phyloP scores from a whole-genome alignment of 768 basidiomycete species.

The Russula olivacea region DNA sequence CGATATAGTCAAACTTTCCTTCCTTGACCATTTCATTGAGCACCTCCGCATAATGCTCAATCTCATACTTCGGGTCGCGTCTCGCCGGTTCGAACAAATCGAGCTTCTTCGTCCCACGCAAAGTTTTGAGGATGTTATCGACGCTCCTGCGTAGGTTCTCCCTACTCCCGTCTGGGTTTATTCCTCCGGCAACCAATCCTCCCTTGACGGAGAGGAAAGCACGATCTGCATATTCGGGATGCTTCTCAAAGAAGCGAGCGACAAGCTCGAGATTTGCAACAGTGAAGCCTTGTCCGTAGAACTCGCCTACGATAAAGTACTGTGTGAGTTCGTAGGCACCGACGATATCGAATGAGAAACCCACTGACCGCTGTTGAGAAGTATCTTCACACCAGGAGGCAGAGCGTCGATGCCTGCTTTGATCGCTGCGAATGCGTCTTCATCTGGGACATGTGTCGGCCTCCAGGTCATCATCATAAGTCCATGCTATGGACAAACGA shows the following conservation, averaged over 20 bases:
- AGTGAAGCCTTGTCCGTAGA: slow-evolving; percentile 45
- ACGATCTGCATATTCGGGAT: slow-evolving; percentile 41
- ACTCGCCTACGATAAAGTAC: slow-evolving; percentile 37
- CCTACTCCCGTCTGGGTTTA: slow-evolving; percentile 29
- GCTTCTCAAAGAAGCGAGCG: slow-evolving; percentile 44
- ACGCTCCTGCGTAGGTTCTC: slow-evolving; percentile 48
- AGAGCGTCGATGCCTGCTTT: slow-evolving; percentile 43
- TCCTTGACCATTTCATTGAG: slow-evolving; percentile 46
- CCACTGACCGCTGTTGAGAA: slow-evolving; percentile 46
- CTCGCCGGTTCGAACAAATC: slow-evolving; percentile 57
- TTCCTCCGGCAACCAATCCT: background rate
- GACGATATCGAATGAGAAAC: background rate
- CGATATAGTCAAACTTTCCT: slow-evolving; percentile 55
- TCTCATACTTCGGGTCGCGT: slow-evolving; percentile 37
- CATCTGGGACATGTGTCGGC: slow-evolving; percentile 44
- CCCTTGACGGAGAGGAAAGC: slow-evolving; percentile 48
- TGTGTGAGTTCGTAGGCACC: background rate
- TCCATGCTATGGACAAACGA: slow-evolving; percentile 36
- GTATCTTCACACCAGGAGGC: slow-evolving; percentile 41
- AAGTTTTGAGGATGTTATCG: slow-evolving; percentile 37
- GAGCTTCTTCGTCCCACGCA: slow-evolving; percentile 48
- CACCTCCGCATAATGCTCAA: slow-evolving; percentile 43
- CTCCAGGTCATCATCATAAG: slow-evolving; percentile 58
- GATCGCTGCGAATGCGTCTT: slow-evolving; percentile 56
- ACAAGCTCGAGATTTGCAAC: slow-evolving; percentile 46